Conservation (phyloP, 768 basidiomycete genomes). For the Mycena vulgaris region DNA sequence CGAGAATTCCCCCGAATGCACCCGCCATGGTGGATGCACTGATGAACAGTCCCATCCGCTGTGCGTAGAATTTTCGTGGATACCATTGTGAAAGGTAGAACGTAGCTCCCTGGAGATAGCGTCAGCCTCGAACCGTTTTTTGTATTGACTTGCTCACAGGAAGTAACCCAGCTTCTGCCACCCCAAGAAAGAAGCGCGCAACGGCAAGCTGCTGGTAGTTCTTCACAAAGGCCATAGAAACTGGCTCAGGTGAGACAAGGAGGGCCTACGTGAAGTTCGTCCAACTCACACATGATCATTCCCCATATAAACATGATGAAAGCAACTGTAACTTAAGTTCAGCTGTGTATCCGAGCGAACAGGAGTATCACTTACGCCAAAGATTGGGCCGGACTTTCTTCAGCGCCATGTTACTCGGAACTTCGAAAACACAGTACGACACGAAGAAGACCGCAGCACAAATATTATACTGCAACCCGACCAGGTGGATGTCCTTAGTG, state of each 20-base stretch:
- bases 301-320: slow-evolving; percentile 24
- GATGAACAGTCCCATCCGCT: slow-evolving; percentile 24
- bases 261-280: neutral
- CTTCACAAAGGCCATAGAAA: slow-evolving; percentile 25
- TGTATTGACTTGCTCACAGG: neutral
- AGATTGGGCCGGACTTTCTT: slow-evolving; percentile 29
- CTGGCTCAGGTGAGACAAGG: neutral
- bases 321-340: neutral
- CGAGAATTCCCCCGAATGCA: neutral
- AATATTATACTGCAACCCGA: slow-evolving; percentile 54
- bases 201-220: slow-evolving; percentile 4
- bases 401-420: slow-evolving; percentile 25
- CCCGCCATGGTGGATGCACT: slow-evolving; percentile 19
- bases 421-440: slow-evolving; percentile 24
- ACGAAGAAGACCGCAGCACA: slow-evolving; percentile 29
- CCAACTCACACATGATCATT: slow-evolving; percentile 13
- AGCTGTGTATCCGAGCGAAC: neutral
- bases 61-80: slow-evolving; percentile 6
- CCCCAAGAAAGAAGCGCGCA: slow-evolving; percentile 17
- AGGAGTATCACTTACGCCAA: neutral
- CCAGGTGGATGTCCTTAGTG: slow-evolving; percentile 46
- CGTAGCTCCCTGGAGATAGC: slow-evolving; percentile 6
- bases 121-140: neutral
- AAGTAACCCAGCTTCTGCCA: slow-evolving; percentile 14
- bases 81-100: slow-evolving; percentile 27